Percentiles rank a stretch among this genome's conserved stretches.
These are phyloP conservation scores for Plasmopara viticola DNA, from an alignment of 352 stramenopile species.

Conservation along the genomic window DNA sequence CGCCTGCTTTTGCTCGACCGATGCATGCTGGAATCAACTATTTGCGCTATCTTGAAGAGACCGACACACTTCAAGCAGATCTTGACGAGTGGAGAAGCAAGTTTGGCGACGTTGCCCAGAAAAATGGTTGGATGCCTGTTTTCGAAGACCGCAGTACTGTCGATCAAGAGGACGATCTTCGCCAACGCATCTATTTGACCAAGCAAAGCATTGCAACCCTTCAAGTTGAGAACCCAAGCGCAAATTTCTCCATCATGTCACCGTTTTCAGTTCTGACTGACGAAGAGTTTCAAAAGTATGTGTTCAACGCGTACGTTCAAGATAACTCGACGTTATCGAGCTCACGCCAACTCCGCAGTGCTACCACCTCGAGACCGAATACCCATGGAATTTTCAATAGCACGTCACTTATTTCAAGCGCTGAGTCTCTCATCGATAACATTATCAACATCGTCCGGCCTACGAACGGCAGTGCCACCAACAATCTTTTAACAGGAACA, in stretches of 20 bases:
- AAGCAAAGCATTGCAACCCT: slow-evolving; percentile 32
- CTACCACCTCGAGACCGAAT: slow-evolving; percentile 3
- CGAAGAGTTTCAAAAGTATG: slow-evolving; percentile 36
- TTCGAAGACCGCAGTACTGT: slow-evolving; percentile 28
- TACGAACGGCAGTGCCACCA: slow-evolving; percentile 13
- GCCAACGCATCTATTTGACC: slow-evolving; percentile 44
- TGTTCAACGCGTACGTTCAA: slow-evolving; percentile 33
- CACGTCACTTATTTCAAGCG: slow-evolving; percentile 7
- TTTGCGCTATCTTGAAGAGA: slow-evolving; percentile 35
- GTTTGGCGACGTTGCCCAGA: slow-evolving; percentile 24
- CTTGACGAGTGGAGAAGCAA: slow-evolving; percentile 33
- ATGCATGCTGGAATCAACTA: slow-evolving; percentile 48
- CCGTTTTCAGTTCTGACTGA: slow-evolving; percentile 39
- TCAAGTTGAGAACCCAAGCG: slow-evolving; percentile 31
- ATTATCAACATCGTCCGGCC: slow-evolving; percentile 12
- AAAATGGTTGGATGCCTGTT: slow-evolving; percentile 34
- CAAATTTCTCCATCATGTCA: slow-evolving; percentile 51
- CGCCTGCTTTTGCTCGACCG: slow-evolving; percentile 12
- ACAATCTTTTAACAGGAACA: slow-evolving; percentile 4
- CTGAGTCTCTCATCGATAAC: slow-evolving; percentile 10
- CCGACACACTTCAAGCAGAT: slow-evolving; percentile 29
- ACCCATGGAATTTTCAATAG: slow-evolving; percentile 6
- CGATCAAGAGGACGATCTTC: slow-evolving; percentile 39
- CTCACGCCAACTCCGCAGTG: slow-evolving; percentile 15
- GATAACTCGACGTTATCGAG: slow-evolving; percentile 15